Conservation (phyloP, 129 eudicot species). For the Pulicaria dysenterica region DNA sequence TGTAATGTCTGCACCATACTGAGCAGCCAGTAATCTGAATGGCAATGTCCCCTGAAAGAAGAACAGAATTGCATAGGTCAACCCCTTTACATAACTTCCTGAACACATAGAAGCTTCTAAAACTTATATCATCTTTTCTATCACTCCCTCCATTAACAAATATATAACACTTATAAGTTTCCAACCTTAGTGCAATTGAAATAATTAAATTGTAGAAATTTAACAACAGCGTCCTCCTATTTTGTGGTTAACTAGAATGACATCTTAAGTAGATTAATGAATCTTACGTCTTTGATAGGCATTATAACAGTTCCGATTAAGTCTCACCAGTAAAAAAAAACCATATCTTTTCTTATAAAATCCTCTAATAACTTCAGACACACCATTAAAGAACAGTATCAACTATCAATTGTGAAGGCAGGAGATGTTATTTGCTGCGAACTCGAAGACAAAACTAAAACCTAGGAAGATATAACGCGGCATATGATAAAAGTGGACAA, state of each 20-base stretch:
- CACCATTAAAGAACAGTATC: not conserved
- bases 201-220: not conserved
- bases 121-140: not conserved
- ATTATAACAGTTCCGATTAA: not conserved
- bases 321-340: not conserved
- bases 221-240: slow-evolving; percentile 6
- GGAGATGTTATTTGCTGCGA: not conserved
- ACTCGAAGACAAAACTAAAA: slow-evolving; percentile 13
- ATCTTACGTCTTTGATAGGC: no score
- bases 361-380: not conserved
- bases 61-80: slow-evolving; percentile 23
- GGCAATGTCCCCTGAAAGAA: slow-evolving; percentile 82
- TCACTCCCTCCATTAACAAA: not conserved
- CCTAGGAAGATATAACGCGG: slow-evolving; percentile 20
- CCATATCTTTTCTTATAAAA: not conserved
- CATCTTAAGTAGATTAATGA: slow-evolving; percentile 5
- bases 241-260: slow-evolving; percentile 6
- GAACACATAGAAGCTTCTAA: not conserved
- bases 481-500: not conserved
- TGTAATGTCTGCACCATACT: slow-evolving; percentile 89
- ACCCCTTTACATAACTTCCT: slow-evolving; percentile 14
- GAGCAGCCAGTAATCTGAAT: slow-evolving; percentile 78
- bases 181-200: not conserved
- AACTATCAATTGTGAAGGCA: not conserved
- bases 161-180: slow-evolving; percentile 5